Base-by-base conservation (phyloP, 2,329 filamentous ascomycete species). In the Dactylonectria estremocensis region DNA sequence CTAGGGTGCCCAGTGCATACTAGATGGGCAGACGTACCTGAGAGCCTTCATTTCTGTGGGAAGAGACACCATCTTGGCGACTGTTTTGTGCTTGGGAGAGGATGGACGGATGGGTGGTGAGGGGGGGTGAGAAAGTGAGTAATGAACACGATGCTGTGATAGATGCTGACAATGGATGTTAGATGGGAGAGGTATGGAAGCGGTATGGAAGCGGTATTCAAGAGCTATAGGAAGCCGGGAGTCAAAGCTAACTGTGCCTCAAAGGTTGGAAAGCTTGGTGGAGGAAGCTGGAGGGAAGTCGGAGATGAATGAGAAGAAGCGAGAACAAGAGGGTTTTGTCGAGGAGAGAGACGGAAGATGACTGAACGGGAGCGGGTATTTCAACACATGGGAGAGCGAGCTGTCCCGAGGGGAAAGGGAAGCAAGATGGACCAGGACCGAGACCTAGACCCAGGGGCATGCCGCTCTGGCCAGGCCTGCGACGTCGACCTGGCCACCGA, bases 1-100 rank as follows among this genome's bases (percentile, higher is more conserved):
- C 60, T 20, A 24, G 28, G 59, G 18, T 40, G 8, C 45, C 20
- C 20, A 24, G 37, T 22, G 11, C 43, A 55, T 43, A 2, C 22
- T 33, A 37, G 28, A 35, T n/a, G 13, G 10, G 24, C 28, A 45
- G 28, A 79, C 84, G 73, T 81, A 89, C 88, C 85, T 83, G 79
- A 91, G 86, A 80, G 89, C 89, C 81, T 90, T 90, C 87, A 88
- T 90, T 71, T 85, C 82, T 78, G 84, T 81, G 66, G 86, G 86
- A 69, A 89, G 82, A 74, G 74, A 76, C 64, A 78, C 77, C 77
- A 81, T 81, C 20, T 53, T 68, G 67, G 16, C 16, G 43, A 33
- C 46, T 58, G 16, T 5, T 22, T 61, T 48, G 18, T 48, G 37
- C 31, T 35, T 20, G n/a, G 31, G 50, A 53, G n/a, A 20, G 31